phyloP scores from a whole-genome alignment of 1,284 basidiomycete species.

The Cryptococcus sp. region DNA sequence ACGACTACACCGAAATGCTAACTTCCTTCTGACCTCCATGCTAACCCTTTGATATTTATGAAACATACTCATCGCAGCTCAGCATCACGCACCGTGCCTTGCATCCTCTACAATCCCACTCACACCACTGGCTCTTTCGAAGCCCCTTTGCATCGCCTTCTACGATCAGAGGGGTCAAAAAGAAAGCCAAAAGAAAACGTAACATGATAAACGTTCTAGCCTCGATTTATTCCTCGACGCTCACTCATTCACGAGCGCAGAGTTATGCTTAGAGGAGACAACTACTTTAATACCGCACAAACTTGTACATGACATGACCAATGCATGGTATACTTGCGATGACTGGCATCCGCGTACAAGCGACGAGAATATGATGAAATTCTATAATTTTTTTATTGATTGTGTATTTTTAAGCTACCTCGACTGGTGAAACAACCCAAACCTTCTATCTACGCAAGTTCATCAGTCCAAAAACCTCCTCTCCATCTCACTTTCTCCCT shows the following conservation, averaged over 20 bases:
- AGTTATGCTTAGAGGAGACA: constrained; percentile 52
- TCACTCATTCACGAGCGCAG: constrained; percentile 15
- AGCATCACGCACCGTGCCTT: background rate
- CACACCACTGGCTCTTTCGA: constrained; percentile 48
- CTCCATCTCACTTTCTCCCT: background rate
- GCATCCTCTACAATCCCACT: constrained; percentile 4
- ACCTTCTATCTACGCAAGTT: background rate
- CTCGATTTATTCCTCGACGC: constrained; percentile 39
- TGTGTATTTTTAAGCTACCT: background rate
- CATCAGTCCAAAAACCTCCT: too few species aligned
- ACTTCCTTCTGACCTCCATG: too few species aligned
- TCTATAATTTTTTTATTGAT: too few species aligned
- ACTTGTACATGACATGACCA: constrained; percentile 7
- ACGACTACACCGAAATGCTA: too few species aligned
- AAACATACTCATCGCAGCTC: too few species aligned
- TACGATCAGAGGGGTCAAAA: constrained; percentile 51
- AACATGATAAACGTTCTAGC: constrained; percentile 19
- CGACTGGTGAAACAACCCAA: background rate
- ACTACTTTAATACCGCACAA: background rate
- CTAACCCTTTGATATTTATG: too few species aligned
- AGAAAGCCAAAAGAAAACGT: constrained; percentile 40
- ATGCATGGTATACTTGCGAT: constrained; percentile 8
- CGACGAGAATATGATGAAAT: constrained; percentile 3
- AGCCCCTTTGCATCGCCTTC: constrained; percentile 46
- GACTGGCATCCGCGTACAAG: background rate